A percentile compares a stretch with the other conserved stretches of the same genome.
phyloP scores from a whole-genome alignment of 176 grass and related monocot species.

The Thinopyrum elongatum region DNA sequence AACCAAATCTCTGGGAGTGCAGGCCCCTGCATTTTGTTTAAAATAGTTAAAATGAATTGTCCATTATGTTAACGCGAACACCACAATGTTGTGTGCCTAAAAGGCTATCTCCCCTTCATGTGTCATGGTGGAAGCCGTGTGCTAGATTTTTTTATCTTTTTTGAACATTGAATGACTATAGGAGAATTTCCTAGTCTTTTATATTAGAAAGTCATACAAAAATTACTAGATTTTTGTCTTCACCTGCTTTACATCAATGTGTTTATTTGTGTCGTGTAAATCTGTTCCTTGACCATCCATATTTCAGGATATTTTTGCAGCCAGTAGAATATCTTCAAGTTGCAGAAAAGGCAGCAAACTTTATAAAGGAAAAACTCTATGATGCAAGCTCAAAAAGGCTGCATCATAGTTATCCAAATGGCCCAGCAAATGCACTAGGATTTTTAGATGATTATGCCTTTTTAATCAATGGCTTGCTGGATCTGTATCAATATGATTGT shows the following conservation, averaged over 20 bases:
- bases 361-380: constrained; percentile 78
- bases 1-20: neutral
- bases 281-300: neutral
- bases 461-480: constrained; percentile 75
- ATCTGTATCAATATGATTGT: constrained; percentile 86
- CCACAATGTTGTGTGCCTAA: neutral
- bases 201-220: too few relatives aligned
- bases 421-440: constrained; percentile 85
- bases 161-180: too few relatives aligned
- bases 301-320: constrained; percentile 36
- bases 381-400: constrained; percentile 48
- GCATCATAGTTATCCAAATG: constrained; percentile 80
- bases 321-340: constrained; percentile 54
- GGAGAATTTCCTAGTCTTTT: neutral
- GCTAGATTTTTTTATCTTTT: too few relatives aligned
- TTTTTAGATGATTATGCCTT: constrained; percentile 98
- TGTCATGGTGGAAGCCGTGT: neutral
- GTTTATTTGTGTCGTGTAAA: neutral
- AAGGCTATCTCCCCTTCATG: neutral
- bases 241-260: too few relatives aligned
- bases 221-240: too few relatives aligned
- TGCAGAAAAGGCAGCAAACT: constrained; percentile 68
- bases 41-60: neutral
- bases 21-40: neutral
- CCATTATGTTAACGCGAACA: neutral